phyloP scores from a whole-genome alignment of 352 stramenopile genomes.

The Phytophthora macrochlamydospora region DNA sequence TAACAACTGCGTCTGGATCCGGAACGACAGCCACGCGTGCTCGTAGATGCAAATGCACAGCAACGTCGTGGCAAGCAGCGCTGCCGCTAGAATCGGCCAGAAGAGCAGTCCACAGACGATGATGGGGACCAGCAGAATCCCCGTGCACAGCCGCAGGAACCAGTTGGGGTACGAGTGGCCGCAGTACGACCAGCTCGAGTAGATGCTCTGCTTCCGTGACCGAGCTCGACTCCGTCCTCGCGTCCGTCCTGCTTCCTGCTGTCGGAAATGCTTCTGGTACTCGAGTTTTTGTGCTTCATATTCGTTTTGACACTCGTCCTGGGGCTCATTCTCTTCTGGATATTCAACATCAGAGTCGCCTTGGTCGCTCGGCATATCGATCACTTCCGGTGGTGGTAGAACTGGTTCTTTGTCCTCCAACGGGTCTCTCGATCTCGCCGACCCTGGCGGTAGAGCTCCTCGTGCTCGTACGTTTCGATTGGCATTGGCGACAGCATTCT shows the following conservation, averaged over 20 bases:
- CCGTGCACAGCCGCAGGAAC: conserved; percentile 39
- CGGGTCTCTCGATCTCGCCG: conserved; percentile 19
- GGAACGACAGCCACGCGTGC: conserved; percentile 59
- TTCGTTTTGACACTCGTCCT: background rate
- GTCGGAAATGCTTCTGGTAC: conserved; percentile 19
- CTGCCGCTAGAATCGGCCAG: conserved; percentile 36
- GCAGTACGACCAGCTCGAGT: conserved; percentile 45
- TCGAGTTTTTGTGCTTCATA: conserved; percentile 15
- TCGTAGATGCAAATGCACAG: conserved; percentile 56
- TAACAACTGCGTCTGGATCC: conserved; percentile 50
- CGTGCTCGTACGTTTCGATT: conserved; percentile 23
- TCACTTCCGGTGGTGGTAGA: background rate
- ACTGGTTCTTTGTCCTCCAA: conserved; percentile 5
- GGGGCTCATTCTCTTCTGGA: background rate
- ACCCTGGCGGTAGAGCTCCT: conserved; percentile 26
- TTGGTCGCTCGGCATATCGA: conserved; percentile 19
- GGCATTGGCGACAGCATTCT: conserved; percentile 20
- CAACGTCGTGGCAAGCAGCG: conserved; percentile 28
- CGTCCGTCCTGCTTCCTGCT: conserved; percentile 16
- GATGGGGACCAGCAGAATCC: conserved; percentile 28
- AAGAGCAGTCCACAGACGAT: conserved; percentile 42
- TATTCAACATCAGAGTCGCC: conserved; percentile 13
- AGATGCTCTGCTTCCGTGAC: conserved; percentile 47
- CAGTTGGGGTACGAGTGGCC: conserved; percentile 43
- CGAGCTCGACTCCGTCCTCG: conserved; percentile 21